Conservation (phyloP, 192 early-diverging fungal species). For the Rhizoclosmatium globosum region DNA sequence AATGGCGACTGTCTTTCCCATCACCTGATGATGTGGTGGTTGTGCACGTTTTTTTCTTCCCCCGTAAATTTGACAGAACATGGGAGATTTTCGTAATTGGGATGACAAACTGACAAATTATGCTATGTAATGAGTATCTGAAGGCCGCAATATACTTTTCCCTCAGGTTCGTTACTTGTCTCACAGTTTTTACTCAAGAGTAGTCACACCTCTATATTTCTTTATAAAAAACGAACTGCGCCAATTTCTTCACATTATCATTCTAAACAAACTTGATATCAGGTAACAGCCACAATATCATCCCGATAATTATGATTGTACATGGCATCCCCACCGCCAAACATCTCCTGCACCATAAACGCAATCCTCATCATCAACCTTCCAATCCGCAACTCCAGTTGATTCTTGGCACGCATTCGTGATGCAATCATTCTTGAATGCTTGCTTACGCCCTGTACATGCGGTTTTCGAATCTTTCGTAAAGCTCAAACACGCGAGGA, state of each 20-base stretch:
- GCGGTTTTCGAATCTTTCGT: slow-evolving; percentile 22
- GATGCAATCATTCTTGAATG: not conserved
- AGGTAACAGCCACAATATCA: not conserved
- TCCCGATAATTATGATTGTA: not conserved
- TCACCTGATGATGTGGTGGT: no score
- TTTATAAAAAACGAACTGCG: no score
- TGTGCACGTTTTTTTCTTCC: no score
- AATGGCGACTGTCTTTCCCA: no score
- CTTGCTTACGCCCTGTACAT: not conserved
- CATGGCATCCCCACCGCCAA: not conserved
- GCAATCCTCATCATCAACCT: slow-evolving; percentile 2
- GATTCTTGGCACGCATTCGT: not conserved
- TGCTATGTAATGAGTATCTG: no score
- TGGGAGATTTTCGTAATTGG: no score
- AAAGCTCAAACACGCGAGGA: slow-evolving; percentile 14
- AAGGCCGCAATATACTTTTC: no score
- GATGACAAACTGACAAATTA: no score
- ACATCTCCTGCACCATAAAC: not conserved
- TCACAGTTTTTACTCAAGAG: no score
- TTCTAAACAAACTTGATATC: not conserved
- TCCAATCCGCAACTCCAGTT: not conserved
- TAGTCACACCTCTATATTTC: not conserved
- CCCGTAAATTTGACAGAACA: no score
- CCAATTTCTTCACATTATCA: not conserved
- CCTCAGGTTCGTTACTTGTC: no score